phyloP scores from a whole-genome alignment of 495 filamentous ascomycete genomes.

The Penicillium angulare region DNA sequence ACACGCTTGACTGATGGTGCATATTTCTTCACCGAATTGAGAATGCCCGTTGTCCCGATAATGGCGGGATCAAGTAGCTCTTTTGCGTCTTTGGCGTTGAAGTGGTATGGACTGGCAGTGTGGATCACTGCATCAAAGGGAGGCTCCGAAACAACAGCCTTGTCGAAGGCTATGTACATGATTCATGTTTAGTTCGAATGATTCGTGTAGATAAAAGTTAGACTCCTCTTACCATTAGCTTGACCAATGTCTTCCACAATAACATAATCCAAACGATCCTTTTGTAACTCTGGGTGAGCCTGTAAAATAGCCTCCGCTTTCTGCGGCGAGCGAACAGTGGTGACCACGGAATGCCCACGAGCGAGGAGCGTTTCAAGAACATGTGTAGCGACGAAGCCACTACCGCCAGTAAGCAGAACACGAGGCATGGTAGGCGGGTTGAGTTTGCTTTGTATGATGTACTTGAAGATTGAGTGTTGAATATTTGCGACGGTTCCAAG shows the following conservation, averaged over 20 bases:
- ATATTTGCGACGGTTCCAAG: not conserved
- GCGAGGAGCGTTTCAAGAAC: constrained; percentile 66
- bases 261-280: constrained; percentile 60
- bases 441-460: no score
- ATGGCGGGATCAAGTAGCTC: constrained; percentile 36
- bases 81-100: constrained; percentile 31
- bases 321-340: constrained; percentile 70
- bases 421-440: constrained; percentile 26
- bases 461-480: no score
- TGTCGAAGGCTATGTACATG: constrained; percentile 50
- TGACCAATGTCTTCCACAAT: constrained; percentile 74
- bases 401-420: constrained; percentile 43
- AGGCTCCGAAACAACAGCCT: constrained; percentile 59
- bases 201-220: not conserved
- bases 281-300: constrained; percentile 52
- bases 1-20: constrained; percentile 49
- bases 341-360: constrained; percentile 65
- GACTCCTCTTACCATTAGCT: constrained; percentile 12
- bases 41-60: constrained; percentile 43
- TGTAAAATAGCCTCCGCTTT: constrained; percentile 68
- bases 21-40: constrained; percentile 41
- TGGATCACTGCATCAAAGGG: constrained; percentile 74
- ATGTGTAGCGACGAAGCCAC: constrained; percentile 69
- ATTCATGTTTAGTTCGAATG: not conserved
- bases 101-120: constrained; percentile 73